Base-by-base conservation (phyloP, 2,329 filamentous ascomycete genomes). In the Aspergillus phoenicis region DNA sequence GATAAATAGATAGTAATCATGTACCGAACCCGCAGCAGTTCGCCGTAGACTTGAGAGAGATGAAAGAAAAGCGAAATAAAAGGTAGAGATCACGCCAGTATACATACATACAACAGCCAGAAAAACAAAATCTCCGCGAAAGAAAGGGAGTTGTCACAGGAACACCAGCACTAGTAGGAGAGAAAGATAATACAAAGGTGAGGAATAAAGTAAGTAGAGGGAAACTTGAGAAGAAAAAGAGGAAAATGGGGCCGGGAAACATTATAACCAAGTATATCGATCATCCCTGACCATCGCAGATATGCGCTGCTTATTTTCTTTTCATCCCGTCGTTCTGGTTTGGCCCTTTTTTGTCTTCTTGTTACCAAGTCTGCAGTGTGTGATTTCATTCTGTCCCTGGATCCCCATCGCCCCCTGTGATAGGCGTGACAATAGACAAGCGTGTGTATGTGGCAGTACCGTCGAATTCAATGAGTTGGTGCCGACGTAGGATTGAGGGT, bases 101-200 rank as follows among this genome's bases (percentile, higher is more conserved):
- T 49, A 36, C 33, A 36, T 36, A 33, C 33, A 36, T 36, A 24
- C 56, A 57, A 57, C 45, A 64, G 39, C 52, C 30, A 30, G 51
- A 57, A 49, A 30, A 30, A 36, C 33, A 36, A 11, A 41, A 48
- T 39, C 39, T 48, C 54, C 43, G 45, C 15, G 51, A 39, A 58
- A 49, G 45, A 13, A 36, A 36, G 33, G 39, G 51, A 59, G 61
- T 62, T 52, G 61, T 20, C 51, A 54, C 63, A 65, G 33, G 33
- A 71, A 71, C 69, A 69, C 68, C 70, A 54, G 61, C 66, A 66
- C 33, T 57, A 63, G 33, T 36, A 36, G 33, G 33, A 36, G 33
- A 36, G 33, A 54, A 59, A 63, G 59, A 60, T 62, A 58, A 62
- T 61, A 63, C 60, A 62, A n/a, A 43, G 59, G 59, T 56, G 57